Evolutionary conservation across 768 basidiomycete species (phyloP).

Genomic region (Strobilomyces confusus): DNA sequence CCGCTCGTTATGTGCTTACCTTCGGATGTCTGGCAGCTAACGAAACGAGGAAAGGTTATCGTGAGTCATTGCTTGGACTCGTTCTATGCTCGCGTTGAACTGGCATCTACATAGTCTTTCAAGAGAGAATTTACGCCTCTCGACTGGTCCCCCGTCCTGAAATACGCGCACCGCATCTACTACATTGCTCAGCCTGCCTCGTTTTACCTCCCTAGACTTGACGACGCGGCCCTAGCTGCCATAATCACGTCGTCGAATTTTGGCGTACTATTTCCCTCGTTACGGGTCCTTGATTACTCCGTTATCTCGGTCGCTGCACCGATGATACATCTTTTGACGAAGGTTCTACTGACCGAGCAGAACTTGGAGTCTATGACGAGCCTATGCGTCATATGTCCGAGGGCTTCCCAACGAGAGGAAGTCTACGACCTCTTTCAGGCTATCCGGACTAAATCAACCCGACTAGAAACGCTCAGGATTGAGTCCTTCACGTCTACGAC

Average conservation of each 20-base stretch:
- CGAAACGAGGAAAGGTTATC: slow-evolving; percentile 14
- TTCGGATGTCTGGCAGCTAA: slow-evolving; percentile 22
- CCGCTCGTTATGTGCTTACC: slow-evolving; percentile 30
- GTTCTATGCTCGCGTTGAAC: neutral
- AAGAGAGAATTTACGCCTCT: slow-evolving; percentile 13
- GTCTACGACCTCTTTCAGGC: slow-evolving; percentile 23
- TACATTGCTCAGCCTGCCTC: slow-evolving; percentile 23
- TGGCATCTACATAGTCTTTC: slow-evolving; percentile 14
- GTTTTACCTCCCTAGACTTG: slow-evolving; percentile 19
- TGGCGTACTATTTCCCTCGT: slow-evolving; percentile 21
- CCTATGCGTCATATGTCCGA: slow-evolving; percentile 24
- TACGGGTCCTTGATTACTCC: slow-evolving; percentile 25
- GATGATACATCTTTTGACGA: slow-evolving; percentile 17
- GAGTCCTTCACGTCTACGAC: slow-evolving; percentile 21
- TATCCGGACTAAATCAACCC: slow-evolving; percentile 19
- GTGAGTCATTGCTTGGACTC: slow-evolving; percentile 13
- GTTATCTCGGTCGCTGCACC: slow-evolving; percentile 22
- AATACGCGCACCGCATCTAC: slow-evolving; percentile 25
- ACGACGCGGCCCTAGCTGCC: slow-evolving; percentile 21
- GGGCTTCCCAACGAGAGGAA: slow-evolving; percentile 13
- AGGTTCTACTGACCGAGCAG: slow-evolving; percentile 17
- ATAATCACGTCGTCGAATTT: slow-evolving; percentile 23
- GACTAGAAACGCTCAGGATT: slow-evolving; percentile 18
- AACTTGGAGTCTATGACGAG: slow-evolving; percentile 17
- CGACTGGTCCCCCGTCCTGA: slow-evolving; percentile 23